A percentile compares a stretch with the other conserved stretches of the same genome.
Evolutionary conservation across 176 grass and related monocot species (phyloP).

Genomic region (Musa schizocarpa): DNA sequence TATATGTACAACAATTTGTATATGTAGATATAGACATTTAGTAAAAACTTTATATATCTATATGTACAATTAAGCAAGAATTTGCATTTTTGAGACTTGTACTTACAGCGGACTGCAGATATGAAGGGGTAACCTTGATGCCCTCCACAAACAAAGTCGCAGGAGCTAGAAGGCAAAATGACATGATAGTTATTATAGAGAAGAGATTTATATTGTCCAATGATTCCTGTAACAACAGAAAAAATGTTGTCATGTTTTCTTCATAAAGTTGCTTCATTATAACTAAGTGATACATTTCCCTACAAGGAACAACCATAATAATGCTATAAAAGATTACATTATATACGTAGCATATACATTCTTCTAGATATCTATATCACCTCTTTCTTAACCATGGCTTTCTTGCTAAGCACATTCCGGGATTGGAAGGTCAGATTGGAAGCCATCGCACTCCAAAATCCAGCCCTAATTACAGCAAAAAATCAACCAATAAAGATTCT

Average conservation of each 20-base stretch:
- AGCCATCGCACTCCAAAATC: slow-evolving; percentile 93
- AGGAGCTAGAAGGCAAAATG: slow-evolving; percentile 79
- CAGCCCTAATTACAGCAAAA: slow-evolving; percentile 37
- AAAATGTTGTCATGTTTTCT: too few species aligned
- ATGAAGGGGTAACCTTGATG: slow-evolving; percentile 63
- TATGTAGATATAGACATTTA: too few species aligned
- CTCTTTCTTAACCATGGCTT: slow-evolving; percentile 98
- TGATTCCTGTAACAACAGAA: slow-evolving; percentile 36
- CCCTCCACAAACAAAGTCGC: slow-evolving; percentile 72
- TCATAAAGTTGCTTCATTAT: not conserved
- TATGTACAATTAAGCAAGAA: not conserved
- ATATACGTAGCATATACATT: too few species aligned
- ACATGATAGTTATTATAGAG: slow-evolving; percentile 93
- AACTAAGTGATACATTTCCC: not conserved
- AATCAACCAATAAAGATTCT: not conserved
- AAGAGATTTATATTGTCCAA: slow-evolving; percentile 88
- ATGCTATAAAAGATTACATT: too few species aligned
- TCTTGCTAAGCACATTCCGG: slow-evolving; percentile 93
- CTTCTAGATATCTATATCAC: slow-evolving; percentile 11
- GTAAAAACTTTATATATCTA: too few species aligned
- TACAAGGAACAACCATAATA: too few species aligned
- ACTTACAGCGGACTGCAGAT: slow-evolving; percentile 78
- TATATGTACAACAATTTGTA: not conserved
- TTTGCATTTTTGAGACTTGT: not conserved
- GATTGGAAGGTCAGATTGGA: slow-evolving; percentile 95